Percentiles rank a stretch among this genome's conserved stretches.
Evolutionary conservation across 495 filamentous ascomycete genomes (phyloP).

Genomic region (Xylona heveae): DNA sequence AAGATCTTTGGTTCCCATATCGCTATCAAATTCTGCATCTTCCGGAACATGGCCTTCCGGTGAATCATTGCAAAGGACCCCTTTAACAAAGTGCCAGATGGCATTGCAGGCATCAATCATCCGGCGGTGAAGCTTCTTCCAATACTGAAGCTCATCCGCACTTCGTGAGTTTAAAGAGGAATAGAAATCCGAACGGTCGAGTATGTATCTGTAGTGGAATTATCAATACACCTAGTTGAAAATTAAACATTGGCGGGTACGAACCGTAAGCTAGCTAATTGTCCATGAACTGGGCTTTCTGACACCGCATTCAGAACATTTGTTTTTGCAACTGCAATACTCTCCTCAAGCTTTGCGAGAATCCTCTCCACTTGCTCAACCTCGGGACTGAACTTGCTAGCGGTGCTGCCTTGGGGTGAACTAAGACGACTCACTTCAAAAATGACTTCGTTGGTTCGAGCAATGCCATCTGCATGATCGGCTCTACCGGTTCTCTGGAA

Average conservation of each 20-base stretch:
- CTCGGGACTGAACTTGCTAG: neutral
- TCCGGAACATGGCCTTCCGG: conserved; percentile 73
- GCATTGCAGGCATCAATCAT: conserved; percentile 32
- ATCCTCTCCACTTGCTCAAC: conserved; percentile 19
- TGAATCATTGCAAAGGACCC: conserved; percentile 71
- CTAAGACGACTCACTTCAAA: conserved; percentile 4
- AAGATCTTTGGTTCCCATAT: conserved; percentile 57
- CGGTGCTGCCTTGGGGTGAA: neutral
- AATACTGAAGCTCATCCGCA: conserved; percentile 6
- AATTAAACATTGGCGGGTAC: too few relatives aligned
- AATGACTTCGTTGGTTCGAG: conserved; percentile 22
- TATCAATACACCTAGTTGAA: too few relatives aligned
- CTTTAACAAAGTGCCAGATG: conserved; percentile 55
- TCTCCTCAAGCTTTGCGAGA: conserved; percentile 29
- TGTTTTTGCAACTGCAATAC: conserved; percentile 29
- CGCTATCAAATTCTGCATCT: conserved; percentile 44
- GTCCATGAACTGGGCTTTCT: conserved; percentile 46
- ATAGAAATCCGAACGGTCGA: conserved; percentile 11
- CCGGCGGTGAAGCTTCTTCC: conserved; percentile 27
- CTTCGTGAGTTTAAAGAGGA: conserved; percentile 10
- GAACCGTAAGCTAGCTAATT: conserved; percentile 42
- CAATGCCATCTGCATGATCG: conserved; percentile 71
- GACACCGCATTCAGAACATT: conserved; percentile 38
- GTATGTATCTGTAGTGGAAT: conserved; percentile 16
- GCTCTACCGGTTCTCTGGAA: conserved; percentile 44